phyloP scores from a whole-genome alignment of 2,329 filamentous ascomycete species.

The Aphanoascus verrucosus region DNA sequence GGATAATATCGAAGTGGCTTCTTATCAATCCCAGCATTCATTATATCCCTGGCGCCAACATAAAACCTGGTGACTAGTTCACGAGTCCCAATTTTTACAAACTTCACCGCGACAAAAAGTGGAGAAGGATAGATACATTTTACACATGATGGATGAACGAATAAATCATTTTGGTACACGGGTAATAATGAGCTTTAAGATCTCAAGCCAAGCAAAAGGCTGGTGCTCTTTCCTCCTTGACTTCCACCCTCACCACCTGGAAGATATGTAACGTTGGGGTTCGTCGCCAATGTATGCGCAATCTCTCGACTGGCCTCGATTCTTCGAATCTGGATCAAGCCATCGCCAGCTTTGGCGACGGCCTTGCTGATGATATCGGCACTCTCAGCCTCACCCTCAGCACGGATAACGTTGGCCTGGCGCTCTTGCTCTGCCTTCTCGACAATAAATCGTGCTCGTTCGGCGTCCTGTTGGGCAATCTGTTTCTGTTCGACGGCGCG shows the following conservation, averaged over 20 bases:
- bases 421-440: conserved; percentile 98
- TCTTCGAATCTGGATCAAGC: conserved; percentile 87
- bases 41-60: not conserved
- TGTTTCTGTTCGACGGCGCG: conserved; percentile 99
- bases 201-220: conserved; percentile 57
- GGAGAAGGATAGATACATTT: conserved; percentile 11
- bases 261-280: conserved; percentile 93
- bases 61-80: not conserved
- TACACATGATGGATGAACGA: not conserved
- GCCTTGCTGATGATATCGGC: conserved; percentile 92
- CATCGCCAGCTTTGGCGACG: conserved; percentile 85
- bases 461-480: conserved; percentile 97
- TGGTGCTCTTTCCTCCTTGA: conserved; percentile 52
- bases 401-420: conserved; percentile 95
- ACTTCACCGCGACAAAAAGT: conserved; percentile 2
- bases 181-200: conserved; percentile 26
- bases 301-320: conserved; percentile 97
- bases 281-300: conserved; percentile 73
- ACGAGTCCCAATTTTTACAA: not conserved
- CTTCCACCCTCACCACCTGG: conserved; percentile 55
- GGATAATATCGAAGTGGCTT: not conserved
- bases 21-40: not conserved
- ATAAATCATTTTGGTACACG: conserved; percentile 7
- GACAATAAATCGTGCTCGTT: conserved; percentile 94
- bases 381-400: conserved; percentile 93